A percentile compares a stretch with the other conserved stretches of the same genome.
Evolutionary conservation across 768 basidiomycete genomes (phyloP).

Genomic region (Daedaleopsis sinensis): DNA sequence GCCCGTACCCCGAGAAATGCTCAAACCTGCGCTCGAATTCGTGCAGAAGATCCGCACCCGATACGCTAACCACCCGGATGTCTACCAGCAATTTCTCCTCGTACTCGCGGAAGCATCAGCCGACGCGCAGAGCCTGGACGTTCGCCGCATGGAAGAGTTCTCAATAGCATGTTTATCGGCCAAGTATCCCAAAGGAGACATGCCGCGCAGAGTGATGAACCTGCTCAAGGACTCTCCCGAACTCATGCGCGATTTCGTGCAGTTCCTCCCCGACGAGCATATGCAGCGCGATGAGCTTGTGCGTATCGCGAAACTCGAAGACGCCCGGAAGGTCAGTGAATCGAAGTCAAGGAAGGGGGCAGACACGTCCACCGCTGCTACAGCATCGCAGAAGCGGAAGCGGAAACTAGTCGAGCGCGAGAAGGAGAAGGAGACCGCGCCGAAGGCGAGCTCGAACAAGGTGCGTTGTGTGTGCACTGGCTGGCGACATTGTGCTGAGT

Average conservation of each 20-base stretch:
- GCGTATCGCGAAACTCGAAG: constrained; percentile 26
- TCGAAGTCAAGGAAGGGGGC: constrained; percentile 37
- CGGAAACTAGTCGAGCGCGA: too few species aligned
- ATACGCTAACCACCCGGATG: constrained; percentile 77
- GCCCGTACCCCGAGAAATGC: constrained; percentile 28
- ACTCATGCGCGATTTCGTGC: too few species aligned
- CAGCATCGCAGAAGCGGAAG: too few species aligned
- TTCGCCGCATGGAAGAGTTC: constrained; percentile 36
- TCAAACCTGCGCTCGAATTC: constrained; percentile 88
- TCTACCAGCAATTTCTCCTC: constrained; percentile 78
- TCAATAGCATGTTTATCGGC: constrained; percentile 18
- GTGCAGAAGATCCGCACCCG: constrained; percentile 97
- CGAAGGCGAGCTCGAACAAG: too few species aligned
- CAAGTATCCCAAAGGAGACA: constrained; percentile 53
- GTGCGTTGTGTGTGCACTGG: too few species aligned
- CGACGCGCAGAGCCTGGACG: constrained; percentile 38
- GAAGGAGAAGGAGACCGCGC: too few species aligned
- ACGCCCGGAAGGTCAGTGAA: constrained; percentile 30
- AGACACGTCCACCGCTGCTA: too few species aligned
- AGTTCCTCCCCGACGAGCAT: constrained; percentile 56
- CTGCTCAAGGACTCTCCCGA: constrained; percentile 80
- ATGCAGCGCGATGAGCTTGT: constrained; percentile 26
- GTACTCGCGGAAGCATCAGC: constrained; percentile 61
- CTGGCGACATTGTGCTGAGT: too few species aligned
- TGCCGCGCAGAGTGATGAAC: constrained; percentile 65